Conservation (phyloP, 768 basidiomycete genomes). For the Suillus plorans region DNA sequence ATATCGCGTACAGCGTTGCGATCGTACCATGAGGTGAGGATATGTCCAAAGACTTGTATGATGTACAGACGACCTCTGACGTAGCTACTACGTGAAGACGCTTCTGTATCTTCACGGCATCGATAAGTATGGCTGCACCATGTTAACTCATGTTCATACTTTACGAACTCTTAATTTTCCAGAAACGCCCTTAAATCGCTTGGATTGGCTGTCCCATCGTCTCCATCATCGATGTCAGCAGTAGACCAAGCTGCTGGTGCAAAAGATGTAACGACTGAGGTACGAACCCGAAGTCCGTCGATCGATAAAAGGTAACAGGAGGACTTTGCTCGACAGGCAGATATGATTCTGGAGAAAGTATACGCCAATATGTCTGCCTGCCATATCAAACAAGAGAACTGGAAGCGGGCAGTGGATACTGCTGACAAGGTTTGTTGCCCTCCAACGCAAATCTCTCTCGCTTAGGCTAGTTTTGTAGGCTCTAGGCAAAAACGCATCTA, state of each 20-base stretch:
- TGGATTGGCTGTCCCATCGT: slow-evolving; percentile 32
- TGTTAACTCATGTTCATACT: background rate
- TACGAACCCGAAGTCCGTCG: slow-evolving; percentile 22
- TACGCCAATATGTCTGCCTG: slow-evolving; percentile 86
- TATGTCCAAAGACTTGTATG: background rate
- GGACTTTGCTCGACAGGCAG: slow-evolving; percentile 47
- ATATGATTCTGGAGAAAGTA: slow-evolving; percentile 75
- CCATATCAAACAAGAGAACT: slow-evolving; percentile 77
- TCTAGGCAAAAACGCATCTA: slow-evolving; percentile 69
- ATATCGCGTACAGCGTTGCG: slow-evolving; percentile 50
- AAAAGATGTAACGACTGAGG: slow-evolving; percentile 65
- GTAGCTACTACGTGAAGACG: slow-evolving; percentile 41
- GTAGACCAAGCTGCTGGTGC: slow-evolving; percentile 32
- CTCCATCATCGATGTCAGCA: slow-evolving; percentile 14
- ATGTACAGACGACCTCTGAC: background rate
- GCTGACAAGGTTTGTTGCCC: slow-evolving; percentile 62
- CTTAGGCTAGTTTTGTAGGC: slow-evolving; percentile 43
- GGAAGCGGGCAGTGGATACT: slow-evolving; percentile 77
- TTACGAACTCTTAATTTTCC: slow-evolving; percentile 2
- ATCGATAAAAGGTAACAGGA: background rate
- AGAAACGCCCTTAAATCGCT: slow-evolving; percentile 60
- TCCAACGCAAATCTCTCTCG: background rate
- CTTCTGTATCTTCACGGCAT: slow-evolving; percentile 73
- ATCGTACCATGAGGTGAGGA: slow-evolving; percentile 67
- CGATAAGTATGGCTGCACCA: slow-evolving; percentile 58